Conservation (phyloP, 139 green algal species). For the Tetradesmus lagerheimii region DNA sequence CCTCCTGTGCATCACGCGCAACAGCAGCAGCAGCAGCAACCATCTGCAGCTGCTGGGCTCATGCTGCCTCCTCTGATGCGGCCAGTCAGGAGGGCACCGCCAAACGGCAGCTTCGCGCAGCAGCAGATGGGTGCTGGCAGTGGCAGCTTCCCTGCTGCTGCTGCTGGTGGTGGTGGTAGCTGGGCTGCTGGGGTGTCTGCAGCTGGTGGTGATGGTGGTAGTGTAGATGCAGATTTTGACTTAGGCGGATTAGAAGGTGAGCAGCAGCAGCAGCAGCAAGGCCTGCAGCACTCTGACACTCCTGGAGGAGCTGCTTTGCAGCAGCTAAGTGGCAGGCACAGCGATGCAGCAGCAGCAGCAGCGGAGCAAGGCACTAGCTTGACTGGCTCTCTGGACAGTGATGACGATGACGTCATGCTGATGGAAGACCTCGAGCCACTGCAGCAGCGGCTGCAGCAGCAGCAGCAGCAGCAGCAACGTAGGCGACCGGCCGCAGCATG, state of each 20-base stretch:
- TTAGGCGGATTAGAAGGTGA: neutral
- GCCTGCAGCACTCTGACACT: neutral
- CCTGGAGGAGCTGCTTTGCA: neutral
- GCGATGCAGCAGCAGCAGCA: conserved; percentile 15
- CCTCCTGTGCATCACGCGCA: neutral
- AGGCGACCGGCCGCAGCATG: neutral
- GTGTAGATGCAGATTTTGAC: neutral
- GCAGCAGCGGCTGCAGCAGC: neutral
- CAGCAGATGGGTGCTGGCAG: neutral
- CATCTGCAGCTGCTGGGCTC: neutral
- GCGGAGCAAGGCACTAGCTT: neutral
- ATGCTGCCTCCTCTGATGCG: neutral
- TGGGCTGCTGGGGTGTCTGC: neutral
- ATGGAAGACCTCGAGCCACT: neutral
- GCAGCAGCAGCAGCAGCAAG: conserved; percentile 1
- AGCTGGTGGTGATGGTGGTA: neutral
- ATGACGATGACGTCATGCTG: conserved; percentile 1
- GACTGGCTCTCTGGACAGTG: neutral
- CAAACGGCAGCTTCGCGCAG: neutral
- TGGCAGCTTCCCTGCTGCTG: neutral
- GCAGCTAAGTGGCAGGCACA: neutral
- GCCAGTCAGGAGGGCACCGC: neutral
- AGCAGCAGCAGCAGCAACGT: neutral
- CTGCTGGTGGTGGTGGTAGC: neutral
- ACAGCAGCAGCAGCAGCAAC: conserved; percentile 5